phyloP scores from a whole-genome alignment of 2,329 filamentous ascomycete genomes.

The Beauveria varroae region DNA sequence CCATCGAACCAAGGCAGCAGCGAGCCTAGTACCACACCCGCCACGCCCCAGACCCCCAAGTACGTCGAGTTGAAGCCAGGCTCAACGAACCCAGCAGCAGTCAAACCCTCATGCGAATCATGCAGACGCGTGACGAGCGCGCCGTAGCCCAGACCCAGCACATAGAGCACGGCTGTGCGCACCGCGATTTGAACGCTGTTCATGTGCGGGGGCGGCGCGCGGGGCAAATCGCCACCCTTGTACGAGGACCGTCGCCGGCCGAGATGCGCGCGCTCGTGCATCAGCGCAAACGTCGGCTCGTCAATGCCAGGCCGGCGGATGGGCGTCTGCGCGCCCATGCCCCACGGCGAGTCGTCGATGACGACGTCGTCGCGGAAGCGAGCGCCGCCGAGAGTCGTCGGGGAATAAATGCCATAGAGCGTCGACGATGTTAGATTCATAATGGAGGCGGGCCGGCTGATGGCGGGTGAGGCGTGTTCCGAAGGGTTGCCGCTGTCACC shows the following conservation, averaged over 20 bases:
- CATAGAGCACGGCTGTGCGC: conserved; percentile 61
- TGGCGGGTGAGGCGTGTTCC: conserved; percentile 23
- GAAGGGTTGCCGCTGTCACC: conserved; percentile 8
- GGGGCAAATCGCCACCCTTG: conserved; percentile 20
- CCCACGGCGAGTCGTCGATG: conserved; percentile 66
- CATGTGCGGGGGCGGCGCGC: conserved; percentile 15
- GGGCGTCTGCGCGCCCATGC: conserved; percentile 67
- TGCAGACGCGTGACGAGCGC: conserved; percentile 74
- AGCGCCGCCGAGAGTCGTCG: conserved; percentile 41
- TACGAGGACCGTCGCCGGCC: conserved; percentile 29
- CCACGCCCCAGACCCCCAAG: conserved; percentile 71
- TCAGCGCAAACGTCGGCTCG: conserved; percentile 36
- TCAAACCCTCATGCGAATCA: conserved; percentile 55
- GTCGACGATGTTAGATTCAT: conserved; percentile 85
- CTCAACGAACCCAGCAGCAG: conserved; percentile 39
- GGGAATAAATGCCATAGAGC: conserved; percentile 83
- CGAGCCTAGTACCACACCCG: conserved; percentile 69
- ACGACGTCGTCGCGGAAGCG: conserved; percentile 36
- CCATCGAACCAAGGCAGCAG: conserved; percentile 79
- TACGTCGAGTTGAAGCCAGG: conserved; percentile 54
- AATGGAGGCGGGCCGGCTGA: conserved; percentile 67
- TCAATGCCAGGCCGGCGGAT: conserved; percentile 35
- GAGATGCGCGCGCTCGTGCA: conserved; percentile 31
- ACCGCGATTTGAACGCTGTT: conserved; percentile 43
- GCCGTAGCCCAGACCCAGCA: conserved; percentile 76